phyloP scores from a whole-genome alignment of 176 grass and related monocot genomes.

The Guadua angustifolia region DNA sequence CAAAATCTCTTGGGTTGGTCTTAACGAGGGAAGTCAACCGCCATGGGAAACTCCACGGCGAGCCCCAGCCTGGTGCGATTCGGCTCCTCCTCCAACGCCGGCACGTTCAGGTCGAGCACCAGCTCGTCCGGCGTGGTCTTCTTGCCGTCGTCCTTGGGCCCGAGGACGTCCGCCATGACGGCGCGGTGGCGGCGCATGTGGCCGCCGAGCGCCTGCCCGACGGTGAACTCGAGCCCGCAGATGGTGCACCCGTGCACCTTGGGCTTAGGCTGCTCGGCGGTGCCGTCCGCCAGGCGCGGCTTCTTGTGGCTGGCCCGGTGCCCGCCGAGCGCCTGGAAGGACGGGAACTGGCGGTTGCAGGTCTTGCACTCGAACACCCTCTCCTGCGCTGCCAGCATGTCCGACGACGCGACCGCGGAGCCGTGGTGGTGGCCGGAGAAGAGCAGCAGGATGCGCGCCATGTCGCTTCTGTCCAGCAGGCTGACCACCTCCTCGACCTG shows the following conservation, averaged over 20 bases:
- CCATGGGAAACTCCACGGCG: constrained; percentile 33
- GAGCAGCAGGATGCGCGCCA: constrained; percentile 67
- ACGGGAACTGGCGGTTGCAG: constrained; percentile 78
- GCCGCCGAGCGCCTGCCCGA: constrained; percentile 93
- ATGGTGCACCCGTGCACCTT: constrained; percentile 90
- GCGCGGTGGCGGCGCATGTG: constrained; percentile 92
- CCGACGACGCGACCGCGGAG: neutral
- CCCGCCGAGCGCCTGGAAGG: constrained; percentile 94
- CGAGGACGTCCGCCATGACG: constrained; percentile 27
- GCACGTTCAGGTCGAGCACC: constrained; percentile 66
- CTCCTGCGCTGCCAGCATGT: constrained; percentile 15
- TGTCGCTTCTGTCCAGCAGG: constrained; percentile 57
- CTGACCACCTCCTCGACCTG: constrained; percentile 43
- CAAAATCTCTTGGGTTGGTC: neutral
- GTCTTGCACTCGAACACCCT: constrained; percentile 96
- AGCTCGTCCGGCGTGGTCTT: constrained; percentile 21
- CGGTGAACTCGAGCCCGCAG: constrained; percentile 90
- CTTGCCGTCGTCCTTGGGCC: constrained; percentile 10
- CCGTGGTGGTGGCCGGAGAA: constrained; percentile 51
- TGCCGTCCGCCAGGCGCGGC: constrained; percentile 48
- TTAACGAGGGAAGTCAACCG: constrained; percentile 49
- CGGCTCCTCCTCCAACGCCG: constrained; percentile 57
- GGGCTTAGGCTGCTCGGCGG: constrained; percentile 52
- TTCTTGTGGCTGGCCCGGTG: constrained; percentile 97
- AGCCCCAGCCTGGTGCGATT: constrained; percentile 39